These are phyloP conservation scores for Epichloe baconii DNA, from an alignment of 2,329 filamentous ascomycete genomes.

Conservation along the genomic window DNA sequence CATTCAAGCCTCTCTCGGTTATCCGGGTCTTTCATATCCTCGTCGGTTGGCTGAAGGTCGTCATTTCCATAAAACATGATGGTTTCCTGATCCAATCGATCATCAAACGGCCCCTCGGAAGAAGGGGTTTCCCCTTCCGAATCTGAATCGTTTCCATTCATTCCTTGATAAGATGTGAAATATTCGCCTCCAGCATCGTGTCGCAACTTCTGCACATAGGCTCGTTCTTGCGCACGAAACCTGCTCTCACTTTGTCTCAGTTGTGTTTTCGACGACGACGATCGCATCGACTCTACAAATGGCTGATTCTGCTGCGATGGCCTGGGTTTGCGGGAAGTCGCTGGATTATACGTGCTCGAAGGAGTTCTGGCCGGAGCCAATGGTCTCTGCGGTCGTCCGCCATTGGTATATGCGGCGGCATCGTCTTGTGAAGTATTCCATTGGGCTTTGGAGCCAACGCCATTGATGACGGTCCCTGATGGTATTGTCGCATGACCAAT, in stretches of 20 bases:
- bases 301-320: constrained; percentile 23
- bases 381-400: constrained; percentile 48
- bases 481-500: constrained; percentile 30
- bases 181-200: constrained; percentile 56
- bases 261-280: constrained; percentile 40
- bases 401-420: constrained; percentile 16
- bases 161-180: constrained; percentile 51
- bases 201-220: constrained; percentile 83
- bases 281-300: constrained; percentile 31
- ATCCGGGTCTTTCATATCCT: constrained; percentile 77
- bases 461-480: constrained; percentile 28
- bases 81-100: constrained; percentile 81
- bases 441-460: constrained; percentile 24
- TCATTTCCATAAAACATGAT: constrained; percentile 89
- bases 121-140: constrained; percentile 84
- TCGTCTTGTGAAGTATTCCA: constrained; percentile 20
- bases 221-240: constrained; percentile 63
- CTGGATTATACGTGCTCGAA: constrained; percentile 68
- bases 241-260: constrained; percentile 30
- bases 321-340: constrained; percentile 38
- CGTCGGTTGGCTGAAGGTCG: constrained; percentile 73
- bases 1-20: constrained; percentile 89
- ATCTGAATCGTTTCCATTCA: constrained; percentile 65
- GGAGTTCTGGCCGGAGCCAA: constrained; percentile 58
- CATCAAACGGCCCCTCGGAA: constrained; percentile 72